Evolutionary conservation across 2,329 filamentous ascomycete species (phyloP).

Genomic region (Phaeosphaeriaceae sp.): DNA sequence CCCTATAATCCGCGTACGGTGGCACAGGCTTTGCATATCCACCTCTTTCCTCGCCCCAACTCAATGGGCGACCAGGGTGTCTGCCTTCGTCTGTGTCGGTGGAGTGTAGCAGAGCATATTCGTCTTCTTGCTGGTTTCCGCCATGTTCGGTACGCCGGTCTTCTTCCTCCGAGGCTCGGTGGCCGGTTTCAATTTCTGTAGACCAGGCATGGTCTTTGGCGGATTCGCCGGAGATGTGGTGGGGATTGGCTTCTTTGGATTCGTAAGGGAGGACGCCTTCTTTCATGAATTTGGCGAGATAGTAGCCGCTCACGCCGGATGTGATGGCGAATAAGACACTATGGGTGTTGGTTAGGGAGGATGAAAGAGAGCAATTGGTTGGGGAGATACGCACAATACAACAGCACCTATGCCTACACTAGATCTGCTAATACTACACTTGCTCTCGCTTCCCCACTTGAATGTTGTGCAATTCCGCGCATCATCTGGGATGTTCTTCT

Average conservation of each 20-base stretch:
- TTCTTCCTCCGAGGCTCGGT: conserved; percentile 51
- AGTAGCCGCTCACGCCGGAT: conserved; percentile 60
- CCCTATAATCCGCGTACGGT: conserved; percentile 50
- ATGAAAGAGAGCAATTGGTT: not conserved
- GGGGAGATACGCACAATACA: conserved; percentile 57
- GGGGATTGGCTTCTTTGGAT: conserved; percentile 51
- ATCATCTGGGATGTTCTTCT: conserved; percentile 47
- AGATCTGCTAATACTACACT: conserved; percentile 64
- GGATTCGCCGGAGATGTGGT: conserved; percentile 47
- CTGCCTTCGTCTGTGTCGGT: conserved; percentile 48
- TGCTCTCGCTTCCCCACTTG: conserved; percentile 60
- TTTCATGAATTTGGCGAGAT: conserved; percentile 62
- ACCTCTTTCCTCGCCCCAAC: conserved; percentile 46
- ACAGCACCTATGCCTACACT: conserved; percentile 63
- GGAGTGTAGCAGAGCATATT: conserved; percentile 58
- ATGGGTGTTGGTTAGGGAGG: conserved; percentile 1
- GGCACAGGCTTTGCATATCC: conserved; percentile 20
- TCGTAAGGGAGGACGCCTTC: conserved; percentile 61
- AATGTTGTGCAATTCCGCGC: conserved; percentile 61
- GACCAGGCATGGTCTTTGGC: conserved; percentile 53
- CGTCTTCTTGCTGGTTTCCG: conserved; percentile 57
- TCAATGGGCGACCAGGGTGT: conserved; percentile 49
- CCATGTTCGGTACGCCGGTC: conserved; percentile 47
- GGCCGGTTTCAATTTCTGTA: conserved; percentile 50
- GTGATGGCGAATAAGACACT: conserved; percentile 63